Evolutionary conservation across 139 green algal genomes (phyloP), one percentile per base, ranked within the genome.

Genomic region (Chlamydomonas sp.): DNA sequence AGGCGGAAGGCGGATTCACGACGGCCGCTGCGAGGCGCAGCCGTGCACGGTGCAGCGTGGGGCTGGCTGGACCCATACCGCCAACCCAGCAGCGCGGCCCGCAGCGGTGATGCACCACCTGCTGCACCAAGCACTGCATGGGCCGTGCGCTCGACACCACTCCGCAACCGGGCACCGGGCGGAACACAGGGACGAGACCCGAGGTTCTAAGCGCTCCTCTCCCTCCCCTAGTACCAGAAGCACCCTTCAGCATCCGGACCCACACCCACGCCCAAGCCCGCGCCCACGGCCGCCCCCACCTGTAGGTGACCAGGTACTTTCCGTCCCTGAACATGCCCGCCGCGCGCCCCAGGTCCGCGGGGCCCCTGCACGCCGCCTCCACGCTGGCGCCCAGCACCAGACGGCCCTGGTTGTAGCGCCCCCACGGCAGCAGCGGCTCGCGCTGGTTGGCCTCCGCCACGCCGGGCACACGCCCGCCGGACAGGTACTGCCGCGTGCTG

Each of bases 361-460:
- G 94, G 5, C 81, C 86, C 7, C 73, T 61, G 76, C 93, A 97
- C 0, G 96, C 96, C n/a, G 94, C 89, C 87, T 95, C 93, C 57
- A 98, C 94, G 0, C 75, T 89, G 2, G 94, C 93, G 6, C 95
- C 95, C 79, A 97, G 91, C 89, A 95, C 90, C 60, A 97, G 80
- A 5, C 92, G 91, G 3, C 88, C 88, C 87, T 93, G 89, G 80
- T 93, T 88, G 86, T 91, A 94, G 59, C 86, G 84, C 1, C 88
- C 90, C 94, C 95, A 97, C 0, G 96, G 96, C 86, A 97, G 89
- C 83, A 98, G 93, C 17, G 94, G 91, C 93, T 98, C 96, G 1
- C 80, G 74, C 1, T 83, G 60, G 91, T 98, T 98, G 78, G 93
- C 94, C 79, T 98, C 96, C 9, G 63, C 57, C 5, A 95, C 73